phyloP scores from a whole-genome alignment of 1,139 yeast genomes.

The Meyerozyma guilliermondii region DNA sequence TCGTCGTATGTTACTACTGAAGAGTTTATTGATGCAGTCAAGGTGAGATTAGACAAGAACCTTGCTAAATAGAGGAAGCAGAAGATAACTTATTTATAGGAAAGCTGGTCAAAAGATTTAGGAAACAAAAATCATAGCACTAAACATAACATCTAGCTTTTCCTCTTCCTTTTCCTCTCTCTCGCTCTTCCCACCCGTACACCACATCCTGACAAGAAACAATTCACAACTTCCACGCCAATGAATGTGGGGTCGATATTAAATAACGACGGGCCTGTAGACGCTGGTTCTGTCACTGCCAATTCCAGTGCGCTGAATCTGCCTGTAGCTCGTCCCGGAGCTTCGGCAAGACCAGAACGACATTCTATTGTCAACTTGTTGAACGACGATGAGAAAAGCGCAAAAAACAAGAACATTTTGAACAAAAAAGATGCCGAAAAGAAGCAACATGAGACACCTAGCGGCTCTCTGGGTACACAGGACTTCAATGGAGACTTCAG shows the following conservation, averaged over 20 bases:
- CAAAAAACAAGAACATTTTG: background rate
- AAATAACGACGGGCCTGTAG: conserved; percentile 39
- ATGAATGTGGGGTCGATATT: conserved; percentile 48
- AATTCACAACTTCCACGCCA: background rate
- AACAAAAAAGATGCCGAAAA: background rate
- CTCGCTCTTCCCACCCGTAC: background rate
- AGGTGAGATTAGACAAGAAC: conserved; percentile 25
- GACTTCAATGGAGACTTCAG: background rate
- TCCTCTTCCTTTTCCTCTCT: background rate
- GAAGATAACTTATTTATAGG: background rate
- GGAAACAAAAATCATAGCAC: no score
- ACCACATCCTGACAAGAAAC: background rate
- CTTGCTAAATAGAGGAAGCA: conserved; percentile 2
- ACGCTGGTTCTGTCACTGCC: conserved; percentile 6
- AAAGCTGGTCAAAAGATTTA: no score
- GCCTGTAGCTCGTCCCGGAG: conserved; percentile 3
- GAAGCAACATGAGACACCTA: conserved; percentile 6
- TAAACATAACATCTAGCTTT: no score
- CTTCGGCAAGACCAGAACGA: conserved; percentile 14
- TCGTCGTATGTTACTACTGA: conserved; percentile 79
- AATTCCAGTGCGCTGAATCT: background rate
- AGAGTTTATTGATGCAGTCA: conserved; percentile 83
- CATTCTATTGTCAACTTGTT: conserved; percentile 27
- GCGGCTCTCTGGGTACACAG: background rate
- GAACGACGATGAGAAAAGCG: conserved; percentile 13